These are phyloP conservation scores for Cadophora luteo-olivacea DNA, from an alignment of 2,329 filamentous ascomycete species.

Conservation along the genomic window DNA sequence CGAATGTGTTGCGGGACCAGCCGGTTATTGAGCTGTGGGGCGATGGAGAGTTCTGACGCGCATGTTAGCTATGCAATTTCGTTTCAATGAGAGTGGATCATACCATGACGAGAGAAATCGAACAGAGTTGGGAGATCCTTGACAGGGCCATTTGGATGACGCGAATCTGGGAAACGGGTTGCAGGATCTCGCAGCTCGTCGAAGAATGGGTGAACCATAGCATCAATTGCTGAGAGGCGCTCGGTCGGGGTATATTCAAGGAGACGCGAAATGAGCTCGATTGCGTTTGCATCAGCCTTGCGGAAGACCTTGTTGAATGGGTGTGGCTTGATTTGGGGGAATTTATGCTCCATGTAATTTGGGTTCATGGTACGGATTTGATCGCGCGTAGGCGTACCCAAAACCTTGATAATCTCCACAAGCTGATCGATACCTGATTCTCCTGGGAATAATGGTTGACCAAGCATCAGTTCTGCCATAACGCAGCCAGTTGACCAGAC, in stretches of 20 bases:
- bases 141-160: constrained; percentile 80
- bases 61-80: constrained; percentile 24
- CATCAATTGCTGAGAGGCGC: constrained; percentile 89
- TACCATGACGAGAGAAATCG: constrained; percentile 94
- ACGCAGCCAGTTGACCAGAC: constrained; percentile 99
- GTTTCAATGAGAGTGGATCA: constrained; percentile 11
- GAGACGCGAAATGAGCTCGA: constrained; percentile 91
- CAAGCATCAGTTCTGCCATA: constrained; percentile 99
- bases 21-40: constrained; percentile 83
- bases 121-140: constrained; percentile 89
- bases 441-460: constrained; percentile 95
- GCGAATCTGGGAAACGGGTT: constrained; percentile 91
- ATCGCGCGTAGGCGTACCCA: constrained; percentile 94
- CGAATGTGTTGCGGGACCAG: constrained; percentile 86
- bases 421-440: constrained; percentile 98
- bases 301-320: constrained; percentile 99
- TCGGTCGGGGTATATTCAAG: constrained; percentile 98
- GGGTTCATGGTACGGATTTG: constrained; percentile 99
- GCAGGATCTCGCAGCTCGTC: constrained; percentile 93
- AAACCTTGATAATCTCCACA: constrained; percentile 98
- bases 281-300: constrained; percentile 90
- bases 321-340: constrained; percentile 99
- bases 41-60: constrained; percentile 87
- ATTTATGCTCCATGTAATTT: constrained; percentile 99
- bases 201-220: constrained; percentile 98